phyloP scores from a whole-genome alignment of 169 alveolate genomes.

The Toxoplasma gondii region DNA sequence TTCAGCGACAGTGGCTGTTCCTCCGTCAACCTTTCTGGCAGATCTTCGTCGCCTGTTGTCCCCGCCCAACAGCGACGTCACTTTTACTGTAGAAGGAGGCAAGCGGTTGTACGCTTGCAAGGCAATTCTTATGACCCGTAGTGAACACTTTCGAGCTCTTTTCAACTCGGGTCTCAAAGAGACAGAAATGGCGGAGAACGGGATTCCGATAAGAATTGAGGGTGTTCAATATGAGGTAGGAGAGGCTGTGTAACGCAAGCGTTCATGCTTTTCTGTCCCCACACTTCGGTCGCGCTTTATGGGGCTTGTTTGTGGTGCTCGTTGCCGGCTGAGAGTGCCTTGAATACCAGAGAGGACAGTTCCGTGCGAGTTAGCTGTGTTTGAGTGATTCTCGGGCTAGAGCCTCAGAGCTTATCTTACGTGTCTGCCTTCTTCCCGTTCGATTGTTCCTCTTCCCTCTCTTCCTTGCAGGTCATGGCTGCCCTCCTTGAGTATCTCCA shows the following conservation, averaged over 20 bases:
- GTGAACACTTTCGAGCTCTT: conserved; percentile 72
- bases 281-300: too few species aligned
- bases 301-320: too few species aligned
- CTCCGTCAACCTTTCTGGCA: conserved; percentile 51
- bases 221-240: conserved; percentile 58
- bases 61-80: conserved; percentile 55
- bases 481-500: conserved; percentile 80
- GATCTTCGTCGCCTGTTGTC: conserved; percentile 38
- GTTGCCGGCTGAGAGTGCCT: too few species aligned
- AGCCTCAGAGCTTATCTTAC: too few species aligned
- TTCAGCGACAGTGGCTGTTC: conserved; percentile 54
- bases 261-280: background rate
- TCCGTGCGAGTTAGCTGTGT: too few species aligned
- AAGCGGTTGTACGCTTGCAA: conserved; percentile 26
- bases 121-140: conserved; percentile 59
- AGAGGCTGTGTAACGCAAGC: background rate
- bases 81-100: conserved; percentile 61
- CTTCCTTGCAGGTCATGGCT: conserved; percentile 67
- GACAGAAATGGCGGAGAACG: conserved; percentile 32
- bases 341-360: too few species aligned
- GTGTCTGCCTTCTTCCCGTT: background rate
- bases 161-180: conserved; percentile 75
- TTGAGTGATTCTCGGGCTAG: too few species aligned
- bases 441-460: background rate
- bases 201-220: conserved; percentile 66